These are phyloP conservation scores for Tulasnella sp. DNA, from an alignment of 768 basidiomycete genomes.

Conservation along the genomic window DNA sequence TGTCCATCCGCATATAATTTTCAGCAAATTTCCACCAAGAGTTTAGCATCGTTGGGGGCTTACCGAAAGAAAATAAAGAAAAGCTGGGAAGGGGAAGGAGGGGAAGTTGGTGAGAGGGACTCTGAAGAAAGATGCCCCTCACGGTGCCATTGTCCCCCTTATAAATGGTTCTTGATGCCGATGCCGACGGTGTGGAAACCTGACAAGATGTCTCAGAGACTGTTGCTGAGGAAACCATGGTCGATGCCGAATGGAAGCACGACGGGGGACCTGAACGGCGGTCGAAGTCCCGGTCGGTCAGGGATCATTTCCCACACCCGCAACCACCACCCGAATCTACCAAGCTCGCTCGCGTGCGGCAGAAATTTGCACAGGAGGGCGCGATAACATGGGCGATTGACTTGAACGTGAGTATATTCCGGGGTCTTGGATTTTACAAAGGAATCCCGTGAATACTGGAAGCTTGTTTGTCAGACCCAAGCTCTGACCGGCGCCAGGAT, in stretches of 20 bases:
- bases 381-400: background rate
- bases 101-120: background rate
- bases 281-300: background rate
- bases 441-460: background rate
- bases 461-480: background rate
- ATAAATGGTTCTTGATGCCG: background rate
- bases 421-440: background rate
- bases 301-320: background rate
- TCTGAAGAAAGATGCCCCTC: background rate
- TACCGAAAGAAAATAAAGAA: background rate
- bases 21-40: background rate
- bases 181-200: slow-evolving; percentile 1
- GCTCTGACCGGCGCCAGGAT: background rate
- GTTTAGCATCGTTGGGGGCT: background rate
- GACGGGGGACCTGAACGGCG: background rate
- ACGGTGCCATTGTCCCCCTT: background rate
- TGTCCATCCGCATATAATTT: background rate
- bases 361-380: background rate
- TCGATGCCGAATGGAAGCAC: background rate
- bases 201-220: background rate
- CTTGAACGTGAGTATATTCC: background rate
- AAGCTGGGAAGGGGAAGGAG: background rate
- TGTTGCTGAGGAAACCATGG: background rate
- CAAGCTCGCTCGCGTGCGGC: background rate
- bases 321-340: background rate